Evolutionary conservation across 2,329 filamentous ascomycete genomes (phyloP), one percentile per base, ranked within the genome.

Genomic region (Fonsecaea pedrosoi): DNA sequence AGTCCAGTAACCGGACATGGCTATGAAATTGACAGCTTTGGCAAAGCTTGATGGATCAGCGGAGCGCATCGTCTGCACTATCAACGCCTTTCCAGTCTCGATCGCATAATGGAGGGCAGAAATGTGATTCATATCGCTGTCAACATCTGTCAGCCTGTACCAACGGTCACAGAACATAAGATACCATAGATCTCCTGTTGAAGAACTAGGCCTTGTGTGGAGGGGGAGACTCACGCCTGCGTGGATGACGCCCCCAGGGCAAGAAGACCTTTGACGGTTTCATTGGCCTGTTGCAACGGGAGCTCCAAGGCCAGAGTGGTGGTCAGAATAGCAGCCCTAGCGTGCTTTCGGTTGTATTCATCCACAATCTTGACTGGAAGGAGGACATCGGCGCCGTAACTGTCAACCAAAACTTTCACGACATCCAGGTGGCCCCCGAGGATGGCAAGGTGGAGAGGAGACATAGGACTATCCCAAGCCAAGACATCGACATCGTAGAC

Each of bases 381-480:
- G 15, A 94, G 81, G 0, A 90, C 84, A 76, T 96, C 92, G 4
- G 92, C 91, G 7, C 91, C 92, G 73, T 92, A 95, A 0, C 84
- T 84, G 54, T 88, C 82, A 60, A 91, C 90, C 6, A 96, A 84
- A 30, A 87, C 77, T 65, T 89, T 86, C 13, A 94, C 90, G 10
- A 88, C 85, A 3, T 90, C 84, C 32, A 85, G 81, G 70, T 94
- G 89, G 0, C 91, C 92, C 67, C 87, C 86, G 1, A 91, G 76
- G 67, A 96, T 92, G 7, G 92, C 92, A 34, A 93, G 83, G 76
- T 96, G 92, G 4, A 96, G 82, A 1, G 92, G 87, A 12, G 90
- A 90, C 65, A 88, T 86, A 4, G 89, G 87, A 4, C 84, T 85
- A 72, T 96, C 92, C 92, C 92, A 96, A 1, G 91, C 87, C n/a